A percentile compares a stretch with the other conserved stretches of the same genome.
phyloP scores from a whole-genome alignment of 495 filamentous ascomycete genomes.

The Barbatosphaeria neglecta region DNA sequence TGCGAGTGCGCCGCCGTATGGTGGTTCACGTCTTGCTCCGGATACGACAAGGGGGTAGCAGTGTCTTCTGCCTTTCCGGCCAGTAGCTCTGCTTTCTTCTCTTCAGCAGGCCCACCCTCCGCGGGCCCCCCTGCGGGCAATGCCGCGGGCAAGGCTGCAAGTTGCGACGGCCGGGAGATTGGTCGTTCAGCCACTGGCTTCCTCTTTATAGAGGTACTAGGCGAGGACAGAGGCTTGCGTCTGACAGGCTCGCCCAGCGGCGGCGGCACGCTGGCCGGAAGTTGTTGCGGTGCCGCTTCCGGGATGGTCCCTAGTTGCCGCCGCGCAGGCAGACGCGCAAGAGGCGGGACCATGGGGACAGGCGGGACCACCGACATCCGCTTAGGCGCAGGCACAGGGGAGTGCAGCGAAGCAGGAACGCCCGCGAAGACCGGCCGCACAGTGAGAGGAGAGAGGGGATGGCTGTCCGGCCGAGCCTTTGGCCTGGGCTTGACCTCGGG shows the following conservation, averaged over 20 bases:
- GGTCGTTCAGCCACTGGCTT: not conserved
- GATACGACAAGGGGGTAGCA: not conserved
- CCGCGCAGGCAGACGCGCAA: not conserved
- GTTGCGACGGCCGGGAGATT: not conserved
- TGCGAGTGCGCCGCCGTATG: not conserved
- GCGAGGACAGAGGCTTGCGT: not conserved
- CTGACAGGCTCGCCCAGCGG: not conserved
- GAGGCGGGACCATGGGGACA: not conserved
- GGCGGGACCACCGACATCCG: not conserved
- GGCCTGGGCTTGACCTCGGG: not conserved
- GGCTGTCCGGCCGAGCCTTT: not conserved
- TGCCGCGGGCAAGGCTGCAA: not conserved
- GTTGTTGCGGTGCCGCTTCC: not conserved
- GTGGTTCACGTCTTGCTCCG: not conserved
- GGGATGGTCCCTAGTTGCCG: not conserved
- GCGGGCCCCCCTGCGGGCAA: no score
- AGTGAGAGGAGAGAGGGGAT: not conserved
- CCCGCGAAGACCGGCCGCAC: not conserved
- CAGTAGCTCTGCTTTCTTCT: not conserved
- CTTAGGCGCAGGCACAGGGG: not conserved
- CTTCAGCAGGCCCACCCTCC: not conserved
- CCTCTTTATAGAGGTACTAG: not conserved
- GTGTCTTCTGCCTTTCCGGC: not conserved
- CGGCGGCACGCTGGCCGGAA: not conserved
- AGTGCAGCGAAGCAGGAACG: not conserved